phyloP scores from a whole-genome alignment of 2,329 filamentous ascomycete species.

The Penicillium sp. region DNA sequence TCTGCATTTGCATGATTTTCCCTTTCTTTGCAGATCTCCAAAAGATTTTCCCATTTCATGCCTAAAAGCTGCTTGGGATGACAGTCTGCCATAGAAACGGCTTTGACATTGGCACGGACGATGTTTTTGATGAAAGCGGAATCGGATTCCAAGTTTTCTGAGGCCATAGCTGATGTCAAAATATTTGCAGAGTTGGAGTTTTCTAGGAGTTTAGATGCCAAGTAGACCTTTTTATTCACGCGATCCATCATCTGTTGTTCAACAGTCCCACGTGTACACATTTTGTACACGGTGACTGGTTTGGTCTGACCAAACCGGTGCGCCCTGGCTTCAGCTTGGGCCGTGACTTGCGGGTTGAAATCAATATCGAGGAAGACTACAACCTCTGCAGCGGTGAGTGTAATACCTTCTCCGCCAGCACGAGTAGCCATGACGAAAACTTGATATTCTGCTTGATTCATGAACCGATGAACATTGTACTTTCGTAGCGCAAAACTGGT shows the following conservation, averaged over 20 bases:
- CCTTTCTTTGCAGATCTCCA: conserved; percentile 18
- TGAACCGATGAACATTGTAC: conserved; percentile 52
- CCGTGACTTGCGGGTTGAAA: conserved; percentile 52
- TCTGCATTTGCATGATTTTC: not conserved
- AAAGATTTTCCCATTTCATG: conserved; percentile 45
- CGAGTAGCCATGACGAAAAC: conserved; percentile 55
- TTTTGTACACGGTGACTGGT: conserved; percentile 53
- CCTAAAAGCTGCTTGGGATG: conserved; percentile 54
- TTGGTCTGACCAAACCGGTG: conserved; percentile 54
- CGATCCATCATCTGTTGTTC: conserved; percentile 58
- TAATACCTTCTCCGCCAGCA: conserved; percentile 55
- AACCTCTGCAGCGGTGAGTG: conserved; percentile 52
- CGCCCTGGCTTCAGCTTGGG: conserved; percentile 53
- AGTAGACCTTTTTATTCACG: conserved; percentile 59
- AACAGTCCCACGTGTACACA: conserved; percentile 55
- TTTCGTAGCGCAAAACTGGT: conserved; percentile 49
- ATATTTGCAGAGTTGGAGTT: conserved; percentile 49
- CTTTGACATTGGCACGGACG: conserved; percentile 53
- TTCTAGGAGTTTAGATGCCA: conserved; percentile 59
- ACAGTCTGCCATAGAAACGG: conserved; percentile 48
- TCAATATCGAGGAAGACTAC: conserved; percentile 56
- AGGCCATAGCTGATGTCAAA: not conserved
- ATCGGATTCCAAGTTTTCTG: not conserved
- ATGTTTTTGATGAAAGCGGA: not conserved
- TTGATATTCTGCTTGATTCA: conserved; percentile 45